phyloP scores from a whole-genome alignment of 2,329 filamentous ascomycete genomes.

The Penicillium occitanis region DNA sequence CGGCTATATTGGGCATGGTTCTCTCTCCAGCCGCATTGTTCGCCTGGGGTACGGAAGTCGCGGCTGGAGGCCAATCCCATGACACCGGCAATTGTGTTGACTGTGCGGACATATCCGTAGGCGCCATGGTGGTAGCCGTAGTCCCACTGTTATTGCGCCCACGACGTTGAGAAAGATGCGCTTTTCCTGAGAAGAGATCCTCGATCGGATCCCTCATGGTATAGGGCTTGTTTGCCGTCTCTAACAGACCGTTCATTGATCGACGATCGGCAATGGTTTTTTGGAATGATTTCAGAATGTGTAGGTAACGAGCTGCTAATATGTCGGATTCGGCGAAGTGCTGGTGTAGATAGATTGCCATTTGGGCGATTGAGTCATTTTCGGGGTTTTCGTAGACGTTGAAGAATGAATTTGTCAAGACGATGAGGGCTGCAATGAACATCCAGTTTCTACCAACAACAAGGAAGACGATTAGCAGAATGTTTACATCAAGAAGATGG shows the following conservation, averaged over 20 bases:
- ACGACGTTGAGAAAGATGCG: not conserved
- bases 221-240: constrained; percentile 12
- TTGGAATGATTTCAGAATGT: constrained; percentile 53
- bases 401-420: constrained; percentile 59
- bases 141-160: not conserved
- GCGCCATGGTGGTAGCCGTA: not conserved
- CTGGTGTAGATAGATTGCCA: constrained; percentile 51
- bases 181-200: constrained; percentile 19
- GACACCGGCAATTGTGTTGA: constrained; percentile 15
- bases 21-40: not conserved
- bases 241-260: constrained; percentile 9
- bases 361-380: constrained; percentile 44
- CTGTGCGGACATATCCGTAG: constrained; percentile 3
- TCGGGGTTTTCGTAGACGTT: constrained; percentile 50
- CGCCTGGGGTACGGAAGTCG: not conserved
- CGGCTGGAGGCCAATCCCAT: constrained; percentile 20
- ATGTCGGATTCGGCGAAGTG: constrained; percentile 52
- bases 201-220: constrained; percentile 22
- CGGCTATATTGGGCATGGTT: not conserved
- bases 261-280: constrained; percentile 27
- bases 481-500: not conserved
- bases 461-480: not conserved
- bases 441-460: constrained; percentile 52
- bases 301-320: constrained; percentile 52
- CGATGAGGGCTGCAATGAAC: constrained; percentile 56